Evolutionary conservation across 2,329 filamentous ascomycete species (phyloP).

Genomic region (Didymellaceae sp.): DNA sequence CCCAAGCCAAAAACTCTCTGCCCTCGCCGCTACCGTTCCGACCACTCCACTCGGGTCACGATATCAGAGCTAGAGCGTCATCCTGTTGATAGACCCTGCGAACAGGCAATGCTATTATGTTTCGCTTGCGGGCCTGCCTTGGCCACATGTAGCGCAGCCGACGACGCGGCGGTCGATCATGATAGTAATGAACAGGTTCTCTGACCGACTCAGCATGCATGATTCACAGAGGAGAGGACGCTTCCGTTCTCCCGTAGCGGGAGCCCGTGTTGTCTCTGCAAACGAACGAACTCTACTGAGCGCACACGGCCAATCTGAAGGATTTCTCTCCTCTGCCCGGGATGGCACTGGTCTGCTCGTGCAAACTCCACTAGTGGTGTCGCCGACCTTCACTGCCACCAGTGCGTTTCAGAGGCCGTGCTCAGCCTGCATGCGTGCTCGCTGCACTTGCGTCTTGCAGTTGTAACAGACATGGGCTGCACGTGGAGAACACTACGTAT

Average conservation of each 20-base stretch:
- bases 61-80: constrained; percentile 8
- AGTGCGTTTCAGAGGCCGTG: constrained; percentile 24
- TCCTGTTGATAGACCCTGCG: constrained; percentile 4
- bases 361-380: constrained; percentile 21
- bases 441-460: constrained; percentile 22
- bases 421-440: constrained; percentile 22
- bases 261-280: constrained; percentile 17
- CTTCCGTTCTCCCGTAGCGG: constrained; percentile 18
- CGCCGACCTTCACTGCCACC: constrained; percentile 15
- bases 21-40: constrained; percentile 10
- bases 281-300: constrained; percentile 6
- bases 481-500: constrained; percentile 23
- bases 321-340: not conserved
- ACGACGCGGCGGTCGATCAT: constrained; percentile 21
- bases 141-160: not conserved
- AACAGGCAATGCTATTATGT: constrained; percentile 6
- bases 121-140: constrained; percentile 9
- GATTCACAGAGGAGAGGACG: constrained; percentile 2
- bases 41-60: constrained; percentile 8
- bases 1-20: constrained; percentile 5
- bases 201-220: constrained; percentile 5
- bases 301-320: not conserved
- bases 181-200: constrained; percentile 13
- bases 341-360: constrained; percentile 5
- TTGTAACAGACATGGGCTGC: constrained; percentile 22